Conservation (phyloP, 2,329 filamentous ascomycete species). For the Trichoderma pleuroti region DNA sequence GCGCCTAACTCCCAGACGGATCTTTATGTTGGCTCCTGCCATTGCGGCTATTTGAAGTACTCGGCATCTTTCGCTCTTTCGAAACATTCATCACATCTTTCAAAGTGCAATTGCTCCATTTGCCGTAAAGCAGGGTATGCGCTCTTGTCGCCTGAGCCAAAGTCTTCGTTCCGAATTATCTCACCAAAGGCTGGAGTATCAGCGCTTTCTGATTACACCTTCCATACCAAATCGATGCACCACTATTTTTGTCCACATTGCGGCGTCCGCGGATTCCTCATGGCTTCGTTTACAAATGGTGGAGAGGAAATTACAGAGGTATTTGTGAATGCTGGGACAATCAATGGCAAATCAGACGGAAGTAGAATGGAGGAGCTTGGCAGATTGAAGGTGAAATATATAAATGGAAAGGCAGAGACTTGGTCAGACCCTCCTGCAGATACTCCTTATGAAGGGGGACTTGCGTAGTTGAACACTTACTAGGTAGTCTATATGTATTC, state of each 20-base stretch:
- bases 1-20: background rate
- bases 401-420: background rate
- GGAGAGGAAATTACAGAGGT: background rate
- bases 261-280: background rate
- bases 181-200: background rate
- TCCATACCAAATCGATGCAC: background rate
- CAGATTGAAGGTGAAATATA: background rate
- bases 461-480: background rate
- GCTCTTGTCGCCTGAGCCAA: background rate
- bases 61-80: background rate
- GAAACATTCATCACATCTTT: background rate
- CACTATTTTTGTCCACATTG: background rate
- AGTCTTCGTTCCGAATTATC: background rate
- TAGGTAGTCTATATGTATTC: too few relatives aligned
- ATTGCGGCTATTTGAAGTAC: background rate
- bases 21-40: background rate
- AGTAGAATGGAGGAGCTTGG: background rate
- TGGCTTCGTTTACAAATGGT: background rate
- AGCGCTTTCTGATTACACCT: background rate
- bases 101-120: background rate
- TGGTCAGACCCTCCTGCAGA: background rate
- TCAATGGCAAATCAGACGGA: background rate
- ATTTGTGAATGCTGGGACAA: background rate
- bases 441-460: background rate
- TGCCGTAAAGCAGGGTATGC: background rate